These are phyloP conservation scores for Podospora pseudoanserina DNA, from an alignment of 495 filamentous ascomycete species.

Conservation along the genomic window DNA sequence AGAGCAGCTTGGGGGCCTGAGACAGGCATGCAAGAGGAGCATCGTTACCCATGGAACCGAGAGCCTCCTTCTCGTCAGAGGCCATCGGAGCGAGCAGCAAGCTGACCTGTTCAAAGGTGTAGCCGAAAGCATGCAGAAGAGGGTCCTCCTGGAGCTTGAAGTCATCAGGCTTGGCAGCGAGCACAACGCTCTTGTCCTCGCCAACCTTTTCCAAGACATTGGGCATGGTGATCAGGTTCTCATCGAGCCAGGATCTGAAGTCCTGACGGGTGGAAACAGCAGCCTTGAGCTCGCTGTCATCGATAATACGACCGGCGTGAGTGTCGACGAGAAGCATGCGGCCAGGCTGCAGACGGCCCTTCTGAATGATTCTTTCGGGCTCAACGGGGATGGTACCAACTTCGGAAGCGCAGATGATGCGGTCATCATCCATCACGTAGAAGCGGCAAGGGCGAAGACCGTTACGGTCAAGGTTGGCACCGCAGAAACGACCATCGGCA, in stretches of 20 bases:
- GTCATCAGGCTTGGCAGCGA: conserved; percentile 64
- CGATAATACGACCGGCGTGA: conserved; percentile 89
- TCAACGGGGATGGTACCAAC: conserved; percentile 93
- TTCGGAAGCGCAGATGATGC: conserved; percentile 97
- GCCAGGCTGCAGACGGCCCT: conserved; percentile 91
- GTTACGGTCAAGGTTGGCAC: conserved; percentile 98
- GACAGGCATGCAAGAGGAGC: conserved; percentile 91
- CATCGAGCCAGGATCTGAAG: conserved; percentile 85
- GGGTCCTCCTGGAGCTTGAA: conserved; percentile 80
- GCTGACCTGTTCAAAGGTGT: conserved; percentile 95
- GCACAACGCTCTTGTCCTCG: conserved; percentile 46
- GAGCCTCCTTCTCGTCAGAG: conserved; percentile 97
- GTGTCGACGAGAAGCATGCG: conserved; percentile 99
- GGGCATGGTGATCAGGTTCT: conserved; percentile 76
- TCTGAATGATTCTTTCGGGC: conserved; percentile 85
- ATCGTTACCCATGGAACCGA: conserved; percentile 99
- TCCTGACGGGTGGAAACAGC: conserved; percentile 80
- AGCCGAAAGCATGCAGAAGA: conserved; percentile 84
- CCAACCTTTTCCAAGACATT: conserved; percentile 60
- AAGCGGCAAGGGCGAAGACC: conserved; percentile 95
- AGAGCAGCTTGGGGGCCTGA: conserved; percentile 82
- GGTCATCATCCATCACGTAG: conserved; percentile 97
- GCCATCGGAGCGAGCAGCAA: conserved; percentile 95
- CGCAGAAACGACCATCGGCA: conserved; percentile 94
- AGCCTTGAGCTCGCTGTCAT: conserved; percentile 89